These are phyloP conservation scores for Fomitopsis betulina DNA, from an alignment of 1,284 basidiomycete genomes.

Conservation along the genomic window DNA sequence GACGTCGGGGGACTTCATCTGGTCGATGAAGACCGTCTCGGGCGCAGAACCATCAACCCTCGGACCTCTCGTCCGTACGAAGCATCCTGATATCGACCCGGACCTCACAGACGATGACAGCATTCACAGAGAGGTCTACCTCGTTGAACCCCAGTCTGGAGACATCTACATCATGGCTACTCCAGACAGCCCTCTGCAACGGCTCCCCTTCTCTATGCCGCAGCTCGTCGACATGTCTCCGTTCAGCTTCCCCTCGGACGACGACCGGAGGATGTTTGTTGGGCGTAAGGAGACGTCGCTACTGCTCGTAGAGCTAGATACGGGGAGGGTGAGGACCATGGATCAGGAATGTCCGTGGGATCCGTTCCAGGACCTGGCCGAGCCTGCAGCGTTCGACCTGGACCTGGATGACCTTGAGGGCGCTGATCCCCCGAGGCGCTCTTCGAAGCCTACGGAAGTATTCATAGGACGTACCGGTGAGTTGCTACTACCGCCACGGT, in stretches of 20 bases:
- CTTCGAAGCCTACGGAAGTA: conserved; percentile 51
- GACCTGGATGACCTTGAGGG: conserved; percentile 70
- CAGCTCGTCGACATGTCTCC: conserved; percentile 88
- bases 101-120: conserved; percentile 52
- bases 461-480: conserved; percentile 80
- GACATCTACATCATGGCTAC: conserved; percentile 81
- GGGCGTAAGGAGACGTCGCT: conserved; percentile 84
- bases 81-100: conserved; percentile 51
- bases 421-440: conserved; percentile 35
- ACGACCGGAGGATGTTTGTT: conserved; percentile 70
- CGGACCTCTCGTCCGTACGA: conserved; percentile 67
- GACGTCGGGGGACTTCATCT: conserved; percentile 68
- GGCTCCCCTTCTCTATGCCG: conserved; percentile 80
- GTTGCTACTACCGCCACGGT: conserved; percentile 19
- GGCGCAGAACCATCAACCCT: conserved; percentile 48
- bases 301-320: conserved; percentile 77
- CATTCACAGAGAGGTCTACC: conserved; percentile 69
- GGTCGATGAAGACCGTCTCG: conserved; percentile 72
- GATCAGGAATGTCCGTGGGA: conserved; percentile 77
- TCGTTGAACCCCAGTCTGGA: conserved; percentile 88
- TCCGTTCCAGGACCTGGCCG: conserved; percentile 50
- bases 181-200: conserved; percentile 63
- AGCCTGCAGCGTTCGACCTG: conserved; percentile 32
- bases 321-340: conserved; percentile 78
- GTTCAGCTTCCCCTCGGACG: conserved; percentile 69